Percentiles rank a stretch among this genome's conserved stretches.
These are phyloP conservation scores for Leptographium galeiforme DNA, from an alignment of 2,329 filamentous ascomycete species.

Conservation along the genomic window DNA sequence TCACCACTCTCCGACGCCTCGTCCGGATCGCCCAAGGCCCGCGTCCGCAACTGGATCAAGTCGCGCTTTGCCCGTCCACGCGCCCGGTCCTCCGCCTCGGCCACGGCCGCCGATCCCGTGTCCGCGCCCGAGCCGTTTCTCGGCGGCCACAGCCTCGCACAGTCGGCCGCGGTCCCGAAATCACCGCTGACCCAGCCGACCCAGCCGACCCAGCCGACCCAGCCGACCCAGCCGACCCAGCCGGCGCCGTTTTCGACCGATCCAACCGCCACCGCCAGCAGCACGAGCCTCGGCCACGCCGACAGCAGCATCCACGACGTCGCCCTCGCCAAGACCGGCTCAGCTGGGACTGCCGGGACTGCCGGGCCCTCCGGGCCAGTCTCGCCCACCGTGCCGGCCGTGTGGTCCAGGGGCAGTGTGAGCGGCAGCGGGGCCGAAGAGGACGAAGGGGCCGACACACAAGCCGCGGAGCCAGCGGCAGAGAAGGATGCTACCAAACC, in stretches of 20 bases:
- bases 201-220: background rate
- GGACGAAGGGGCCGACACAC: too few species aligned
- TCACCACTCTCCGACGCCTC: slow-evolving; percentile 10
- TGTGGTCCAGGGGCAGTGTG: too few species aligned
- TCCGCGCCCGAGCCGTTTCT: slow-evolving; percentile 19
- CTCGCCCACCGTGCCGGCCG: too few species aligned
- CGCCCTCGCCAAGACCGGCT: slow-evolving; percentile 15
- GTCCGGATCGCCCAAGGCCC: slow-evolving; percentile 13
- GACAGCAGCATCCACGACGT: slow-evolving; percentile 20
- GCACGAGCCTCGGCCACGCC: slow-evolving; percentile 13
- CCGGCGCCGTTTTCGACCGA: background rate
- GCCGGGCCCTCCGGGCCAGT: background rate
- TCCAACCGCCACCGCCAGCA: slow-evolving; percentile 16
- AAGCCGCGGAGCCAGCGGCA: too few species aligned
- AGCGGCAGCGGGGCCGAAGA: too few species aligned
- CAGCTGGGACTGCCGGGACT: background rate
- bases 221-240: background rate
- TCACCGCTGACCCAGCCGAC: background rate
- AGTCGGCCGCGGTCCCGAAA: slow-evolving; percentile 8
- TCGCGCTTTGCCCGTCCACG: slow-evolving; percentile 23
- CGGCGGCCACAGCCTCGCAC: slow-evolving; percentile 25
- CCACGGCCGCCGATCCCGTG: background rate
- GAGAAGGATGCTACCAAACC: too few species aligned
- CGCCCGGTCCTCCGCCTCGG: slow-evolving; percentile 14
- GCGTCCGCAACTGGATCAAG: slow-evolving; percentile 30